Base-by-base conservation (phyloP, 257 asterid genomes). In the Plectranthus barbatus region DNA sequence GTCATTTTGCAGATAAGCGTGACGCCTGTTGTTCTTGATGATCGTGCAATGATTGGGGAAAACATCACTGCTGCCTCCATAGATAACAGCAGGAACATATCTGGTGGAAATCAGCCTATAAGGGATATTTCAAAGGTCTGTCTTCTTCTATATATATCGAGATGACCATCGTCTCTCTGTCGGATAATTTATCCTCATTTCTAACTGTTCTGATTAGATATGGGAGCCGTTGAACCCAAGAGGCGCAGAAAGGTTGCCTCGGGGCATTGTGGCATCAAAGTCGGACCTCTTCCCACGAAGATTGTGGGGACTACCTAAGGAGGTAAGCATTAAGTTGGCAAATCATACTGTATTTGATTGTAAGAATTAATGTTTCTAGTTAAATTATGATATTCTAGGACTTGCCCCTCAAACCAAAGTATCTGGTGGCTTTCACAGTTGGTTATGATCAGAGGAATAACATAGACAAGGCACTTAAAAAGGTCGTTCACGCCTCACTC, bases 401-500 rank as follows among this genome's bases (percentile, higher is more conserved):
- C 81, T 76, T 91, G 79, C 88, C 74, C 76, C 77, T 14, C 73
- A 91, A 83, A 80, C 93, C 97, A 5, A 88, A 80, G 84, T 88
- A 91, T 78, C 73, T 91, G 64, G 95, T 91, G 48, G 84, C 95
- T 11, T 86, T 91, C 70, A 91, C 98, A 31, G 98, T 91, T 77
- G 98, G 98, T 66, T 79, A 67, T 77, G 80, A 81, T 31, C 96
- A 91, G 74, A 89, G 56, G 85, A 64, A 77, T 52, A 84, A 86
- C 71, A 82, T 91, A 46, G 74, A 91, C 67, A 85, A 86, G 74
- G 91, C 90, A 6, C 88, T 91, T 70, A 86, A 80, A 75, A 91
- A 91, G 96, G 97, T 91, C n/a, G n/a, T n/a, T n/a, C n/a, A n/a
- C n/a, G n/a, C n/a, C n/a, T n/a, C n/a, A n/a, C n/a, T n/a, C n/a